A percentile compares a stretch with the other conserved stretches of the same genome.
Conservation (phyloP, 192 early-diverging fungal species). For the Backusella mclennaniae region DNA sequence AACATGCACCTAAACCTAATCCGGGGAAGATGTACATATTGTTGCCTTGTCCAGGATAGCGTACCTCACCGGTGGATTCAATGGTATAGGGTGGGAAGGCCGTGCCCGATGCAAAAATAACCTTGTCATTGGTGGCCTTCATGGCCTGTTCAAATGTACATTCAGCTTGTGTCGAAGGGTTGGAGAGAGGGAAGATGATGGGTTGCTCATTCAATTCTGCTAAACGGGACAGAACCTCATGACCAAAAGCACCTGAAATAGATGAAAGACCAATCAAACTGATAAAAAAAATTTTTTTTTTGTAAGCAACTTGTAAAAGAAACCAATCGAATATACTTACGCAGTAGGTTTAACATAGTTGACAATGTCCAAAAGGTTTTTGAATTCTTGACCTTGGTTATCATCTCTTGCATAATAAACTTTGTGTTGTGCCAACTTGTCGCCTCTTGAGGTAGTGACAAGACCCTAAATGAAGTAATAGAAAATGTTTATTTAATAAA, state of each 20-base stretch:
- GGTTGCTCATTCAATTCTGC: slow-evolving; percentile 77
- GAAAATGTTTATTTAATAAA: background rate
- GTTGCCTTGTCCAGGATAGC: slow-evolving; percentile 86
- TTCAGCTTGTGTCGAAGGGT: slow-evolving; percentile 88
- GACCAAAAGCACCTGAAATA: slow-evolving; percentile 75
- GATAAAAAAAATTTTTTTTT: background rate
- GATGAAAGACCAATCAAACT: slow-evolving; percentile 86
- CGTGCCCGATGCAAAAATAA: slow-evolving; percentile 96
- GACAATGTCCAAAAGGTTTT: slow-evolving; percentile 70
- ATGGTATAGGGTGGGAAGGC: slow-evolving; percentile 85
- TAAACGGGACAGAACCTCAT: slow-evolving; percentile 71
- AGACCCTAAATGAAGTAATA: slow-evolving; percentile 54
- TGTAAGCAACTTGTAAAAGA: too few species aligned
- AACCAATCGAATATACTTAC: background rate
- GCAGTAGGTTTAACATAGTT: slow-evolving; percentile 88
- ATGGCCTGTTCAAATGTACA: slow-evolving; percentile 95
- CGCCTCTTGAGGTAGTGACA: slow-evolving; percentile 85
- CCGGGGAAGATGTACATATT: slow-evolving; percentile 98
- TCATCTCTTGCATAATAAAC: slow-evolving; percentile 85
- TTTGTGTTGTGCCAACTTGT: slow-evolving; percentile 81
- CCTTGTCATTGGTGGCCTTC: slow-evolving; percentile 79
- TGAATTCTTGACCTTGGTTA: slow-evolving; percentile 76
- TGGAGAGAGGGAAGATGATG: slow-evolving; percentile 92
- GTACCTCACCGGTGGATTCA: slow-evolving; percentile 53
- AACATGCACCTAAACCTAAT: slow-evolving; percentile 83